Evolutionary conservation across 2,329 filamentous ascomycete genomes (phyloP), one percentile per base, ranked within the genome.

Genomic region (Cyanodermella asteris): DNA sequence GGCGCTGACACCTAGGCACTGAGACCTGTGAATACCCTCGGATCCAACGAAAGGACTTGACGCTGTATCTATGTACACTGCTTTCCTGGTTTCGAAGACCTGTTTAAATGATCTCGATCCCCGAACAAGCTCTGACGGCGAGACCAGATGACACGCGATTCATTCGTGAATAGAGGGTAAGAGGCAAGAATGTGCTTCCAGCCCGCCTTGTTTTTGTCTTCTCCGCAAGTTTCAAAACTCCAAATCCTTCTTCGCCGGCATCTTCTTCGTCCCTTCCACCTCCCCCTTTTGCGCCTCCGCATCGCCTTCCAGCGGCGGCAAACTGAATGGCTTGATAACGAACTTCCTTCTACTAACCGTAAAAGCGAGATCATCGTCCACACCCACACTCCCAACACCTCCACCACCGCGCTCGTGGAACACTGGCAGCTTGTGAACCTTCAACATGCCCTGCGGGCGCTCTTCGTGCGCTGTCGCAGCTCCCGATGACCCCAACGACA

Each of bases 341-440:
- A 97, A 68, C 25, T 78, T 82, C 38, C 64, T 71, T 38, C 78
- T 61, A 45, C 80, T 91, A 25, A 97, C 51, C 31, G 71, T 82
- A 46, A 97, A 97, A 4, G 81, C 81, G 48, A 91, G 63, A 47
- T 93, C 81, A 40, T 91, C 77, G 13, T 76, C 70, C 27, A 72
- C 61, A 33, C 68, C 69, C 29, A 64, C 64, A 19, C 64, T 58
- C 30, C 68, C 67, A 2, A 65, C 61, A 7, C 68, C 72, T 9
- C 78, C 80, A 3, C 81, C 81, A 2, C 87, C 84, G 36, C 76
- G 78, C 43, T 94, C 84, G 31, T 90, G 77, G 35, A 78, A 72
- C 1, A 91, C 58, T 0, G 87, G 84, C 18, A 94, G 49, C 27
- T 72, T 72, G 45, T 91, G 78, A 1, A 90, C 65, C 32, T 71